A percentile compares a stretch with the other conserved stretches of the same genome.
Conservation (phyloP, 768 basidiomycete species). For the Mycena haematopus region DNA sequence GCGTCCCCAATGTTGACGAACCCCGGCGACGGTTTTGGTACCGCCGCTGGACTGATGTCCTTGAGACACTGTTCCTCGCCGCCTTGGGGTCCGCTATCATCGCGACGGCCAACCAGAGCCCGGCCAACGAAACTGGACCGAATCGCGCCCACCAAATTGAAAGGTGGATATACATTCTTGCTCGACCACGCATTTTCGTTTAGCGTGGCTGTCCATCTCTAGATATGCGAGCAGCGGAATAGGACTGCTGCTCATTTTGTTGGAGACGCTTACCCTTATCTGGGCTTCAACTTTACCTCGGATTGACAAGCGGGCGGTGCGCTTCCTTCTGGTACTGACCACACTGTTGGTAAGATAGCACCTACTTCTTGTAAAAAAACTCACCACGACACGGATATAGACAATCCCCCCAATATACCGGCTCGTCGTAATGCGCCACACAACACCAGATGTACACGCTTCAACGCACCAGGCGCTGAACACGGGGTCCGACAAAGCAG, state of each 20-base stretch:
- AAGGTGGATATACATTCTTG: constrained; percentile 18
- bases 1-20: constrained; percentile 29
- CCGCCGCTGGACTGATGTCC: constrained; percentile 36
- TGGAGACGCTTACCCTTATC: constrained; percentile 27
- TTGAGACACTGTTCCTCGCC: constrained; percentile 30
- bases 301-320: constrained; percentile 31
- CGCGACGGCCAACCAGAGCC: constrained; percentile 31
- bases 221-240: constrained; percentile 39
- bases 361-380: no score
- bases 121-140: constrained; percentile 24
- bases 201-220: constrained; percentile 4
- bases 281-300: constrained; percentile 35
- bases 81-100: constrained; percentile 35
- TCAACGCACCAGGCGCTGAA: constrained; percentile 36
- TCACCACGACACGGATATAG: constrained; percentile 19
- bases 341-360: constrained; percentile 33
- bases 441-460: constrained; percentile 36
- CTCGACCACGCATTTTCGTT: not conserved
- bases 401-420: constrained; percentile 40
- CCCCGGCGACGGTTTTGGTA: constrained; percentile 37
- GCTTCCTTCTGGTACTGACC: constrained; percentile 29
- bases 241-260: constrained; percentile 33
- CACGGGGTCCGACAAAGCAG: constrained; percentile 34
- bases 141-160: constrained; percentile 31
- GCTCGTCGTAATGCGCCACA: constrained; percentile 38